Base-by-base conservation (phyloP, 179 eudicot genomes). In the Heliamphora pulchella region DNA sequence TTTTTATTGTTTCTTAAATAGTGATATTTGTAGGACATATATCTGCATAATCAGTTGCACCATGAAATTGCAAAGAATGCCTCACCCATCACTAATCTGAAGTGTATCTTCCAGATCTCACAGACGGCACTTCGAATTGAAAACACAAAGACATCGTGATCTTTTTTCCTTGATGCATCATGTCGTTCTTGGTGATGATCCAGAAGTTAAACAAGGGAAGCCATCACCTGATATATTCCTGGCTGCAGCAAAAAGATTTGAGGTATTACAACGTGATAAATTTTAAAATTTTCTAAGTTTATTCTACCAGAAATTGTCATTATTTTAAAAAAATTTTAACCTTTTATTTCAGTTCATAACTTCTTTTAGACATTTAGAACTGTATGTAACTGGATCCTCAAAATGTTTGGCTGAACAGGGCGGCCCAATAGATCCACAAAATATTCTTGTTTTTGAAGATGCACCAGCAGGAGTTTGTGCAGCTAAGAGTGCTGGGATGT, bases 401-500 rank as follows among this genome's bases (percentile, higher is more conserved):
- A 47, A 68, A 20, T 41, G 53, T 44, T 22, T 81, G 68, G 71
- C 66, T 78, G 78, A 80, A 82, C 92, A 95, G 97, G 97, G 92
- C 59, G 95, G 91, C 84, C 89, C 92, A 11, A 77, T 93, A 50
- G 91, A 93, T 84, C 88, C 97, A 18, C 69, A 83, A 55, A 89
- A 78, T 62, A 83, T 88, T 79, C 93, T 95, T 85, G 97, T 95
- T 70, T 95, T 95, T 81, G 97, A 95, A 88, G 98, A 95, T 84
- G 98, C 98, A 57, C 98, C 98, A 18, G 75, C 92, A 54, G 98
- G 97, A 71, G 97, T 88, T 70, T 86, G 85, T 80, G 98, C 97
- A 81, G 98, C 94, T 68, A 95, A 93, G 85, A 92, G 89, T 86
- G 98, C 98, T 82, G 96, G 93, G 79, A 93, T 93, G 98, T 95